phyloP scores from a whole-genome alignment of 257 asterid species.

The Capsicum rhomboideum region DNA sequence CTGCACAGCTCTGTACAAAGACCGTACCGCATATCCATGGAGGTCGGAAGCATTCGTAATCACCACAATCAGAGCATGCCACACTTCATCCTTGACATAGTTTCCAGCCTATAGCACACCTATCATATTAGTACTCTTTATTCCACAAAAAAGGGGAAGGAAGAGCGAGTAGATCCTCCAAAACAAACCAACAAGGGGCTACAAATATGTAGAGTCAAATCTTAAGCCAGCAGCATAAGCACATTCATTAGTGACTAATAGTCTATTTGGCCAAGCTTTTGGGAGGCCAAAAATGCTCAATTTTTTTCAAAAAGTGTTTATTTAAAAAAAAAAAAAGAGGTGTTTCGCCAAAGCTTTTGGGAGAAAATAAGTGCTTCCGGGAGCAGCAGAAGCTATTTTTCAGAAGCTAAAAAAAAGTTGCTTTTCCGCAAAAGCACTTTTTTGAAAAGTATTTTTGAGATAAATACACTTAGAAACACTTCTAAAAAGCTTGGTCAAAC shows the following conservation, averaged over 20 bases:
- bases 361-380: too few relatives aligned
- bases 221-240: not conserved
- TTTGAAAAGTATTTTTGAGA: too few relatives aligned
- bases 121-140: not conserved
- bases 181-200: not conserved
- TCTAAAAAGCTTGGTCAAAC: too few relatives aligned
- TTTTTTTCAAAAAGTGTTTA: too few relatives aligned
- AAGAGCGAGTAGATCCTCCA: not conserved
- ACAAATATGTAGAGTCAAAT: not conserved
- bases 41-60: conserved; percentile 87
- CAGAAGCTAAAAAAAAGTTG: too few relatives aligned
- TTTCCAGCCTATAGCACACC: conserved; percentile 69
- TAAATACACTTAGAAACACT: too few relatives aligned
- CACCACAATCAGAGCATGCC: conserved; percentile 89
- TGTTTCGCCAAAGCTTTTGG: too few relatives aligned
- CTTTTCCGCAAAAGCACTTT: too few relatives aligned
- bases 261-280: too few relatives aligned
- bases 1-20: conserved; percentile 67
- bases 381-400: too few relatives aligned
- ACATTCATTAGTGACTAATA: not conserved
- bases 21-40: conserved; percentile 83
- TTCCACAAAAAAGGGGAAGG: not conserved
- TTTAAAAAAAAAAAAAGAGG: too few relatives aligned
- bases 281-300: too few relatives aligned
- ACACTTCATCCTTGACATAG: conserved; percentile 88